Evolutionary conservation across 2,329 filamentous ascomycete species (phyloP).

Genomic region (Cordyceps fumosorosea): DNA sequence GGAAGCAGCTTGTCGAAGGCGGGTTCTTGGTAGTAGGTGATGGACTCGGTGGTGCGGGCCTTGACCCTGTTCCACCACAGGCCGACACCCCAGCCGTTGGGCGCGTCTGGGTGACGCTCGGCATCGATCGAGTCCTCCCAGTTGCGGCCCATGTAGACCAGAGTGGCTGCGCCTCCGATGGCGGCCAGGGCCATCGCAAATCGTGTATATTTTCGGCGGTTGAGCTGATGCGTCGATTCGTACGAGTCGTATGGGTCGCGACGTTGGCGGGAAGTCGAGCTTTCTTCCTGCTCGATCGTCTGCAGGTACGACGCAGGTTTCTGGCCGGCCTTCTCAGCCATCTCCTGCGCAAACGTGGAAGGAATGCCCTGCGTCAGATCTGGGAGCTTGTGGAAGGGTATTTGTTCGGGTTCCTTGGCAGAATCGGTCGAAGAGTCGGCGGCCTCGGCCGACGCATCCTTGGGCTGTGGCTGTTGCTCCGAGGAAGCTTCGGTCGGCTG

Average conservation of each 20-base stretch:
- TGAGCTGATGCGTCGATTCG: slow-evolving; percentile 82
- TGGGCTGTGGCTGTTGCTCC: not conserved
- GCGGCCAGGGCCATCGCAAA: slow-evolving; percentile 62
- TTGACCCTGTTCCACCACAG: slow-evolving; percentile 77
- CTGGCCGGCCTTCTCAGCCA: slow-evolving; percentile 33
- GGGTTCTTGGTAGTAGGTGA: slow-evolving; percentile 93
- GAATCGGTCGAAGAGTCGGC: slow-evolving; percentile 16
- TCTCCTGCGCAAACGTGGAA: slow-evolving; percentile 78
- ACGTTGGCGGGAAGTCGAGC: slow-evolving; percentile 27
- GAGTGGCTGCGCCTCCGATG: slow-evolving; percentile 47
- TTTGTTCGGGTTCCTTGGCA: slow-evolving; percentile 30
- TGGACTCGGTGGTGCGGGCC: slow-evolving; percentile 66
- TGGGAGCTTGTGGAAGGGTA: slow-evolving; percentile 64
- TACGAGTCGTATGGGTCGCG: slow-evolving; percentile 64
- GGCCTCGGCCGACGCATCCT: slow-evolving; percentile 15
- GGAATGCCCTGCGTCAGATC: slow-evolving; percentile 93
- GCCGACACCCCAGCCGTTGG: slow-evolving; percentile 69
- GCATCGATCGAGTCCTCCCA: slow-evolving; percentile 81
- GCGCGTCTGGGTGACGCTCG: slow-evolving; percentile 59
- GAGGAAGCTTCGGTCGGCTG: not conserved
- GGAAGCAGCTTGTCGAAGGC: slow-evolving; percentile 90
- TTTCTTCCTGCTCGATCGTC: slow-evolving; percentile 30
- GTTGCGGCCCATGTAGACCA: slow-evolving; percentile 76
- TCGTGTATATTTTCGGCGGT: slow-evolving; percentile 69
- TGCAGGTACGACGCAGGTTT: slow-evolving; percentile 26